Percentiles rank a stretch among this genome's conserved stretches.
Conservation (phyloP, 495 filamentous ascomycete genomes). For the Aspergillus cavernicola region DNA sequence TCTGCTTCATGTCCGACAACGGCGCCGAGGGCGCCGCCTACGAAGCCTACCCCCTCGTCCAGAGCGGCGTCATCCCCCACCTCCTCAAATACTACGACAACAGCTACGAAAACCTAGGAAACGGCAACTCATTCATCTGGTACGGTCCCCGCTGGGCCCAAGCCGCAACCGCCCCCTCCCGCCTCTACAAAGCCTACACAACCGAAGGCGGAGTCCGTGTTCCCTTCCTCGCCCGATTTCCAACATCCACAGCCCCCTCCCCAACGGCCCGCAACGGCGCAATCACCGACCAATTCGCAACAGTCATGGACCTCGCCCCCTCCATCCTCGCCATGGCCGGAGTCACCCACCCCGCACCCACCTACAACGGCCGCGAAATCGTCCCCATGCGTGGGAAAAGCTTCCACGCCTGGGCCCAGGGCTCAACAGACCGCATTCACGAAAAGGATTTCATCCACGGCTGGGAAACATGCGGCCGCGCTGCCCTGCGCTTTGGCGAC, state of each 20-base stretch:
- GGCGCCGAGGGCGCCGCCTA: conserved; percentile 61
- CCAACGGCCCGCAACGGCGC: conserved; percentile 22
- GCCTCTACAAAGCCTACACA: conserved; percentile 59
- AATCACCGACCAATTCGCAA: conserved; percentile 56
- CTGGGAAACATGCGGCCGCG: conserved; percentile 46
- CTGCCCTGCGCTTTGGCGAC: conserved; percentile 43
- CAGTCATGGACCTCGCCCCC: conserved; percentile 62
- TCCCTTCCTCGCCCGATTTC: conserved; percentile 53
- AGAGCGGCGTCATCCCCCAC: conserved; percentile 48
- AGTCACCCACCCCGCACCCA: conserved; percentile 53
- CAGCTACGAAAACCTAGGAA: conserved; percentile 57
- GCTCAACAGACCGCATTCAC: conserved; percentile 37
- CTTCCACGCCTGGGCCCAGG: conserved; percentile 41
- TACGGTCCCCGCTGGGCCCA: conserved; percentile 63
- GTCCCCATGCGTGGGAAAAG: conserved; percentile 55
- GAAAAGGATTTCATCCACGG: conserved; percentile 45
- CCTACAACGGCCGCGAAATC: conserved; percentile 53
- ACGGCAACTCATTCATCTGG: conserved; percentile 60
- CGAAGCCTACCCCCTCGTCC: conserved; percentile 55
- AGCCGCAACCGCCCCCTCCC: conserved; percentile 60
- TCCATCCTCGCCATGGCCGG: conserved; percentile 61
- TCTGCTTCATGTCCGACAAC: conserved; percentile 63
- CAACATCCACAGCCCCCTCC: conserved; percentile 26
- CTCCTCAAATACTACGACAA: conserved; percentile 62
- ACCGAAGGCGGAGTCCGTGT: conserved; percentile 60